These are phyloP conservation scores for Alternaria gaisen DNA, from an alignment of 2,329 filamentous ascomycete species.

Conservation along the genomic window DNA sequence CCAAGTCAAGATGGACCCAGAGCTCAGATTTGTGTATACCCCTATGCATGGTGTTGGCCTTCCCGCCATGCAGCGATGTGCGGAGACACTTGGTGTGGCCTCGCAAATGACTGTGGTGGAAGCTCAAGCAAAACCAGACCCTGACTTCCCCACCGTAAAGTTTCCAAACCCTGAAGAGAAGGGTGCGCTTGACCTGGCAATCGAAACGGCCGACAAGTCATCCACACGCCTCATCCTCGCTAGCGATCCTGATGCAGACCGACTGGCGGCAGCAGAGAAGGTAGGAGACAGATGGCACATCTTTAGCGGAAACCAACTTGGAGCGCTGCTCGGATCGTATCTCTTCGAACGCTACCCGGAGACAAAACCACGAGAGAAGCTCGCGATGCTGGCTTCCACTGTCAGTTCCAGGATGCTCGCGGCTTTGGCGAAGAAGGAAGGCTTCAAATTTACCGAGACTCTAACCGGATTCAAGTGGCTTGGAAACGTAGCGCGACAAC, in stretches of 20 bases:
- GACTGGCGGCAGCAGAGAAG: constrained; percentile 69
- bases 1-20: constrained; percentile 29
- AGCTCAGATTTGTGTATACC: constrained; percentile 62
- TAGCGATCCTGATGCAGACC: constrained; percentile 72
- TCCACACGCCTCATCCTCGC: constrained; percentile 64
- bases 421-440: constrained; percentile 63
- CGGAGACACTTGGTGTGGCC: constrained; percentile 50
- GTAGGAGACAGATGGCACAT: constrained; percentile 66
- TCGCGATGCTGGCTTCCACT: constrained; percentile 68
- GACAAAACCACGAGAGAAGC: constrained; percentile 49
- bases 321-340: constrained; percentile 67
- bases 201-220: constrained; percentile 61
- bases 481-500: constrained; percentile 66
- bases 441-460: constrained; percentile 67
- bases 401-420: constrained; percentile 71
- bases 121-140: constrained; percentile 66
- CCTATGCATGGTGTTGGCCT: constrained; percentile 66
- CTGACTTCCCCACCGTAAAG: constrained; percentile 69
- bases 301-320: constrained; percentile 72
- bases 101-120: constrained; percentile 59
- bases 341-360: constrained; percentile 59
- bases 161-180: constrained; percentile 73
- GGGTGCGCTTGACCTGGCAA: constrained; percentile 68
- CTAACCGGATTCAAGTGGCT: constrained; percentile 75
- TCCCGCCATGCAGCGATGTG: constrained; percentile 55